Evolutionary conservation across 2,329 filamentous ascomycete genomes (phyloP).

Genomic region (Talaromyces albobiverticillius): DNA sequence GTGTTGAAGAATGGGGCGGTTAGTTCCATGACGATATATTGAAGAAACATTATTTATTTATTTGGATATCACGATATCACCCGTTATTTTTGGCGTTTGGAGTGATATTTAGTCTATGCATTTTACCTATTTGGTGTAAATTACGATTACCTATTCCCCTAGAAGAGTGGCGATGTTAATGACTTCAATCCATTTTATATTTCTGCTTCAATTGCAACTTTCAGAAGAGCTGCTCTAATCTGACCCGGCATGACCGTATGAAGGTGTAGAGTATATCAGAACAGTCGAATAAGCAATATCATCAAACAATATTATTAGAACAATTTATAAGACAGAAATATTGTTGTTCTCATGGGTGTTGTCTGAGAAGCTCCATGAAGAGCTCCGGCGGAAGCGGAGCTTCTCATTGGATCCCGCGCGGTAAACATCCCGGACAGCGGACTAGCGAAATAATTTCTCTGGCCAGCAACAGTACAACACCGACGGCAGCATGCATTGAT

Average conservation of each 20-base stretch:
- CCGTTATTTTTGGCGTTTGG: not conserved
- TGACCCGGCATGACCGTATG: not conserved
- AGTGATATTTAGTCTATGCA: not conserved
- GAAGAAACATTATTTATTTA: slow-evolving; percentile 32
- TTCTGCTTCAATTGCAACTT: no score
- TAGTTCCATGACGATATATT: slow-evolving; percentile 87
- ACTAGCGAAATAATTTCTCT: slow-evolving; percentile 6
- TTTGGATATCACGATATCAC: not conserved
- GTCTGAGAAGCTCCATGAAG: no score
- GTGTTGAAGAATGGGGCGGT: slow-evolving; percentile 90
- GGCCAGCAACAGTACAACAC: no score
- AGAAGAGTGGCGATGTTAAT: not conserved
- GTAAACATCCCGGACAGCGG: no score
- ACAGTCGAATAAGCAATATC: no score
- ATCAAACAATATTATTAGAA: no score
- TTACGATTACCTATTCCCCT: not conserved
- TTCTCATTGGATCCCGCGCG: not conserved
- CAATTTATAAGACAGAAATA: no score
- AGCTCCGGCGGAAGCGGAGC: no score
- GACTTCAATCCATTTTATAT: no score
- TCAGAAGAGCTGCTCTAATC: not conserved
- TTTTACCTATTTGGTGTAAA: not conserved
- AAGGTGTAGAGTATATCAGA: no score
- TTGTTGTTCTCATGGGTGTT: no score
- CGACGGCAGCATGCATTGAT: no score